phyloP scores from a whole-genome alignment of 371 early-diverging fungal species.

The Mortierella sp. region DNA sequence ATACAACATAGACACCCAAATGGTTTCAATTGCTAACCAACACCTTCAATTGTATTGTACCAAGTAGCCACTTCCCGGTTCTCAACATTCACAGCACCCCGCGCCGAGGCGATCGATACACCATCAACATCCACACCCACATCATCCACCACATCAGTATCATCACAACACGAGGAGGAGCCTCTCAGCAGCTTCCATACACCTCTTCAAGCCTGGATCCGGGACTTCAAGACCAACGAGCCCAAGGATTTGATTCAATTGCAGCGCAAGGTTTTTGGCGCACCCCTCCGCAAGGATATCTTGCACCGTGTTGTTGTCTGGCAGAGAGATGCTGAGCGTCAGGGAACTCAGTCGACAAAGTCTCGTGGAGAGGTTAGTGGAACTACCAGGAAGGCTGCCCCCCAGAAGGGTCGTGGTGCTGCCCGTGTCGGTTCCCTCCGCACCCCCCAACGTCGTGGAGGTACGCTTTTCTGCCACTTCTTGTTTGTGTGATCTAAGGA shows the following conservation, averaged over 20 bases:
- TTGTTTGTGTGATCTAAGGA: too few species aligned
- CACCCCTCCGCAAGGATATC: conserved; percentile 88
- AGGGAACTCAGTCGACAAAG: conserved; percentile 90
- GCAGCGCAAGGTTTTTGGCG: conserved; percentile 82
- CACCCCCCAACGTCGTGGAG: conserved; percentile 93
- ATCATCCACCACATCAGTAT: conserved; percentile 14
- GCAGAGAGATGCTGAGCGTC: conserved; percentile 85
- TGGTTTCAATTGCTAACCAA: not conserved
- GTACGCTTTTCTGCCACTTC: conserved; percentile 55
- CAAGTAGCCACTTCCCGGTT: conserved; percentile 28
- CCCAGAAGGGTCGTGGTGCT: conserved; percentile 95
- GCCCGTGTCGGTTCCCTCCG: conserved; percentile 91
- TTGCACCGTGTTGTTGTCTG: conserved; percentile 90
- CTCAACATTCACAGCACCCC: conserved; percentile 40
- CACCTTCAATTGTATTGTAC: not conserved
- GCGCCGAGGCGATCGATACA: conserved; percentile 38
- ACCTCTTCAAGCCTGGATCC: conserved; percentile 85
- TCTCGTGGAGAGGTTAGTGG: conserved; percentile 89
- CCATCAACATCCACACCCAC: conserved; percentile 15
- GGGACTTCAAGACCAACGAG: conserved; percentile 81
- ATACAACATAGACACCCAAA: not conserved
- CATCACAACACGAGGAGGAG: conserved; percentile 18
- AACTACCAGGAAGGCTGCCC: conserved; percentile 80
- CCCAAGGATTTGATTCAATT: conserved; percentile 84
- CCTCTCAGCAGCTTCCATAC: conserved; percentile 51